Evolutionary conservation across 495 filamentous ascomycete genomes (phyloP).

Genomic region (Peziza echinospora): DNA sequence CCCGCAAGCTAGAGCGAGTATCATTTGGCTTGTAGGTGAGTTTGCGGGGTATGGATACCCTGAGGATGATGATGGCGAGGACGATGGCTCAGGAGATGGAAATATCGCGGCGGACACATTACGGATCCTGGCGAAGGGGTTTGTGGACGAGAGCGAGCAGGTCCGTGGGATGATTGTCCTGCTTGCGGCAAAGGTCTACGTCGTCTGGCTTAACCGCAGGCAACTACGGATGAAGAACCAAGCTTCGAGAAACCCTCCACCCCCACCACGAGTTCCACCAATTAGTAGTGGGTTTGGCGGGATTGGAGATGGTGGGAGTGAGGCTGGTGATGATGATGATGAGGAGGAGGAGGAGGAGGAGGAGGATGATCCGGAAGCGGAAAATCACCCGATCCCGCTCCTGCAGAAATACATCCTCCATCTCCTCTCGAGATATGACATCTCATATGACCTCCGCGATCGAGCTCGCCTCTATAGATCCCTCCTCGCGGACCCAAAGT

Average conservation of each 20-base stretch:
- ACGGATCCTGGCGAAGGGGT: conserved; percentile 67
- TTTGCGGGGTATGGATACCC: conserved; percentile 42
- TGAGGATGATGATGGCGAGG: conserved; percentile 32
- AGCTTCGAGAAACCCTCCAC: not conserved
- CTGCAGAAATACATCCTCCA: conserved; percentile 62
- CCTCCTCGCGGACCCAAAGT: conserved; percentile 48
- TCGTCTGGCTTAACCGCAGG: conserved; percentile 54
- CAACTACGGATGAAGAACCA: not conserved
- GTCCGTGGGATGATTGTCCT: conserved; percentile 83
- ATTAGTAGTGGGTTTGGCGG: conserved; percentile 2
- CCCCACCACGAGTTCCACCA: not conserved
- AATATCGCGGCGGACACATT: conserved; percentile 87
- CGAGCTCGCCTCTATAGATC: conserved; percentile 70
- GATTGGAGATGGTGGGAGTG: conserved; percentile 2
- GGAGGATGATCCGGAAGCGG: conserved; percentile 23
- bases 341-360: conserved; percentile 2
- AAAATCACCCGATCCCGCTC: conserved; percentile 44
- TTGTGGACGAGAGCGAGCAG: conserved; percentile 58
- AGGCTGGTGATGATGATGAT: conserved; percentile 19
- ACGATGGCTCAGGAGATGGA: conserved; percentile 25
- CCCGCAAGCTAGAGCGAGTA: conserved; percentile 68
- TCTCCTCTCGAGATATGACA: conserved; percentile 72
- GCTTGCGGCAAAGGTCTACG: conserved; percentile 81
- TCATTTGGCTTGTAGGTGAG: conserved; percentile 94
- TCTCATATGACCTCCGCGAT: conserved; percentile 84